Evolutionary conservation across 139 green algal genomes (phyloP), one percentile per base, ranked within the genome.

Genomic region (Choricystis sp.): DNA sequence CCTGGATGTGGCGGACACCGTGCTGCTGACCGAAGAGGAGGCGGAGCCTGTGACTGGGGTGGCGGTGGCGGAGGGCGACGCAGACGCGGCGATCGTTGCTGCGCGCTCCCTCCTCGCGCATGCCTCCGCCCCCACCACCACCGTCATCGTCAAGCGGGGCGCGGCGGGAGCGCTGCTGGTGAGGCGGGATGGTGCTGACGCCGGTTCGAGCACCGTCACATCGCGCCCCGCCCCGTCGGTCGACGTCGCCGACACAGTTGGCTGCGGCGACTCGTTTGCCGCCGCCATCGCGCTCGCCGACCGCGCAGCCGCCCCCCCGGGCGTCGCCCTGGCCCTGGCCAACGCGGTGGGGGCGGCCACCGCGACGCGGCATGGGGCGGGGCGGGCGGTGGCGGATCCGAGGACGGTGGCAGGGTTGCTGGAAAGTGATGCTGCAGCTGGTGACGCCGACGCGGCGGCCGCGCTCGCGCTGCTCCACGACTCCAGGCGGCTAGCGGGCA

Each of bases 201-300:
- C 73, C 22, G 67, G 68, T 55, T 19, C 61, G 1, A 66, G 56
- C 56, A 60, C 56, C 56, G 56, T 25, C 9, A 29, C 20, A 1
- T n/a, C 57, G 16, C 57, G 23, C 57, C 30, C 40, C 57, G 72
- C 65, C 25, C 28, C 69, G 31, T 69, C 84, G 78, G 89, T 97
- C 25, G 68, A 88, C 1, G 89, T 97, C 24, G 67, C 69, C 9
- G 92, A 98, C 77, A 97, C 91, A 1, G 92, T 97, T 3, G 91
- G 92, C 14, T 98, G 92, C 71, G 92, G 92, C 3, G 92, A 99
- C 79, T 84, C 66, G 63, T 96, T 97, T 73, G 92, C 88, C 3
- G 83, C 86, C 2, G 92, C 90, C 2, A 63, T 97, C 23, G 86
- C 89, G 20, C 67, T 95, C 56, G 92, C 90, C 19, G 96, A 77